Percentiles rank a stretch among this genome's conserved stretches.
These are phyloP conservation scores for Parastagonospora avenae DNA, from an alignment of 2,329 filamentous ascomycete species.

Conservation along the genomic window DNA sequence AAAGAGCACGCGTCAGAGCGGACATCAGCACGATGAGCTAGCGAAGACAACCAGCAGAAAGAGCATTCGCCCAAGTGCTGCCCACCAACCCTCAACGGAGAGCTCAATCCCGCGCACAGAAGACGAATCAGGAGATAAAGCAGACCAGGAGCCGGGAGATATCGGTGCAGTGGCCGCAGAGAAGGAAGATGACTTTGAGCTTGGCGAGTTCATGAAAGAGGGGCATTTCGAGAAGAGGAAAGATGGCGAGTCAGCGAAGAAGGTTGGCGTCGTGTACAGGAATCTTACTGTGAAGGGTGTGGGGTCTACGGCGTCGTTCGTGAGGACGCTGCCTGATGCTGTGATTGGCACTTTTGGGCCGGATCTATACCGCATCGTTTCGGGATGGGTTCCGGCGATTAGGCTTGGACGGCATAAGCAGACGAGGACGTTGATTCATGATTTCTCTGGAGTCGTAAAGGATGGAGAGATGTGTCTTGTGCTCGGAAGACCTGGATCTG, in stretches of 20 bases:
- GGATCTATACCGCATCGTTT: constrained; percentile 71
- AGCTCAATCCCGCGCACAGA: constrained; percentile 18
- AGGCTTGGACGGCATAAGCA: constrained; percentile 55
- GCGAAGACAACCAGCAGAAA: constrained; percentile 28
- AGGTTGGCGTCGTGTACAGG: constrained; percentile 78
- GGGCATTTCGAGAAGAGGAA: constrained; percentile 77
- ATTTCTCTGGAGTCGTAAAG: constrained; percentile 70
- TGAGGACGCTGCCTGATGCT: constrained; percentile 74
- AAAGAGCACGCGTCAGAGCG: constrained; percentile 29
- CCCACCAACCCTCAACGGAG: constrained; percentile 5
- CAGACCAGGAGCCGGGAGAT: constrained; percentile 28
- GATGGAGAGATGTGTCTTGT: constrained; percentile 76
- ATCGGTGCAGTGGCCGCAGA: constrained; percentile 45
- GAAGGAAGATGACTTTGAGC: constrained; percentile 67
- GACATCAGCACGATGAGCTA: neutral
- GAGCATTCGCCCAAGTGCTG: constrained; percentile 25
- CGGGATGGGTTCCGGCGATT: constrained; percentile 59
- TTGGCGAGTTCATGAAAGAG: constrained; percentile 72
- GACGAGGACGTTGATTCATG: constrained; percentile 64
- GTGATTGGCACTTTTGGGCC: constrained; percentile 80
- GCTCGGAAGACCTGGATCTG: constrained; percentile 73
- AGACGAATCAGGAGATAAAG: constrained; percentile 8
- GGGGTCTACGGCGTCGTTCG: constrained; percentile 69
- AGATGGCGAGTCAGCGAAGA: constrained; percentile 72
- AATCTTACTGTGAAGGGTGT: constrained; percentile 75